These are phyloP conservation scores for Borovskyia barvae DNA, from an alignment of 208 protist genomes.

Conservation along the genomic window DNA sequence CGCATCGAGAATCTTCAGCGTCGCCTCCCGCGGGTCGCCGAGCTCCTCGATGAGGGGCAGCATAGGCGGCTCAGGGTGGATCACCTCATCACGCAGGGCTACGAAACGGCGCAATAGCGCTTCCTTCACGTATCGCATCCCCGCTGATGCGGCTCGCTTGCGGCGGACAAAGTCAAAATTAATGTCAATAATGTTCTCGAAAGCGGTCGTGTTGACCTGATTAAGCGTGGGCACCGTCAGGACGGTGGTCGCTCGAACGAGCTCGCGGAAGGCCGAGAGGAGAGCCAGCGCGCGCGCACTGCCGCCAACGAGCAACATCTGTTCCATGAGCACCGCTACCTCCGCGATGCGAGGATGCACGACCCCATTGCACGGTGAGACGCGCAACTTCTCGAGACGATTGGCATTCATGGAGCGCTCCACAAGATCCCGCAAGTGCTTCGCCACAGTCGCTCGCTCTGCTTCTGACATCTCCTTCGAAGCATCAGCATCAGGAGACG, in stretches of 20 bases:
- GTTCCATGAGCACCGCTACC: slow-evolving; percentile 66
- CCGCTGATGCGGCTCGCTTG: slow-evolving; percentile 53
- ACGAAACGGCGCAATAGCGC: slow-evolving; percentile 57
- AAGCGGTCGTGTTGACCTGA: slow-evolving; percentile 41
- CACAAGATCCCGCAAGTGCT: slow-evolving; percentile 22
- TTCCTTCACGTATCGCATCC: slow-evolving; percentile 76
- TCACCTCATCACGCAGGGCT: slow-evolving; percentile 33
- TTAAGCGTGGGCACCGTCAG: slow-evolving; percentile 40
- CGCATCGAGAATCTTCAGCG: slow-evolving; percentile 37
- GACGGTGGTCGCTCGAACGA: slow-evolving; percentile 50
- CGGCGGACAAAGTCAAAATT: slow-evolving; percentile 76
- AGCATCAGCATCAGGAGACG: neutral
- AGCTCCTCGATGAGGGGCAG: slow-evolving; percentile 25
- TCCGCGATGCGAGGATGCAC: slow-evolving; percentile 78
- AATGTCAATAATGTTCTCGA: slow-evolving; percentile 58
- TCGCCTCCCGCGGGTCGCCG: slow-evolving; percentile 44
- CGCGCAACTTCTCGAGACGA: slow-evolving; percentile 11
- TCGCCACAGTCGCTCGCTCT: slow-evolving; percentile 22
- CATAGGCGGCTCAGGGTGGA: slow-evolving; percentile 22
- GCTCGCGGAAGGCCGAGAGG: slow-evolving; percentile 58
- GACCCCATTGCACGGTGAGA: slow-evolving; percentile 18
- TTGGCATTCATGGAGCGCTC: slow-evolving; percentile 27
- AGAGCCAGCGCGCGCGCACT: slow-evolving; percentile 73
- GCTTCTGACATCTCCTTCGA: slow-evolving; percentile 23
- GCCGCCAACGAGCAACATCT: slow-evolving; percentile 72